A percentile compares a stretch with the other conserved stretches of the same genome.
phyloP scores from a whole-genome alignment of 495 filamentous ascomycete genomes.

The Neurospora sp. region DNA sequence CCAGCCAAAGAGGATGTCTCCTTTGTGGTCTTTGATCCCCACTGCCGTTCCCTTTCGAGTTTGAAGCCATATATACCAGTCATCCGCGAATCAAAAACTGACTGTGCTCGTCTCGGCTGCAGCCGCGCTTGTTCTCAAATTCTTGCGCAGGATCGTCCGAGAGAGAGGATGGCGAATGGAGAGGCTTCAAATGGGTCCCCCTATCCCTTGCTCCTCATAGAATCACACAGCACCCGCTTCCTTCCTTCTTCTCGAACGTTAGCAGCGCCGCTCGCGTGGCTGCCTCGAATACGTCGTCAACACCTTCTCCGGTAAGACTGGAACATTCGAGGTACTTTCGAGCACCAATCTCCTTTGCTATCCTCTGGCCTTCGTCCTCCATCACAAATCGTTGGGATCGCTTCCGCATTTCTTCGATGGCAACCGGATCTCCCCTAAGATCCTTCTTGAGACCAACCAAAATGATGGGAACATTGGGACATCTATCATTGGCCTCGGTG shows the following conservation, averaged over 20 bases:
- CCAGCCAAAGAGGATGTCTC: neutral
- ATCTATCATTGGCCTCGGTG: constrained; percentile 90
- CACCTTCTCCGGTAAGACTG: constrained; percentile 90
- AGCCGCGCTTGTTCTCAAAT: neutral
- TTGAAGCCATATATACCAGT: neutral
- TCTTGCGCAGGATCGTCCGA: neutral
- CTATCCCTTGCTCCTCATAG: constrained; percentile 46
- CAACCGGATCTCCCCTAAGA: constrained; percentile 85
- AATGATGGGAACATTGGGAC: constrained; percentile 88
- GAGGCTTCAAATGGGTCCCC: neutral
- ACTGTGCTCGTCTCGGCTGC: neutral
- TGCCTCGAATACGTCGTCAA: constrained; percentile 98
- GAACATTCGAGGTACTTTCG: constrained; percentile 97
- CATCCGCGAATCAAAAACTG: neutral
- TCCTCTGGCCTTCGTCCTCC: constrained; percentile 66
- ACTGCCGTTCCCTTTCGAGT: neutral
- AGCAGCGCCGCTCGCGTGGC: constrained; percentile 91
- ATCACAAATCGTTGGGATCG: constrained; percentile 81
- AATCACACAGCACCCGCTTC: constrained; percentile 78
- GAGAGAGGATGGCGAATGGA: neutral
- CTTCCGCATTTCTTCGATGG: constrained; percentile 95
- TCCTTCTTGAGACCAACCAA: constrained; percentile 97
- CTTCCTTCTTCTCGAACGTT: constrained; percentile 81
- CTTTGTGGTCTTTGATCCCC: neutral
- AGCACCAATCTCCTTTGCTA: constrained; percentile 76